phyloP scores from a whole-genome alignment of 345 rosid genomes.

The Euclidium syriacum region DNA sequence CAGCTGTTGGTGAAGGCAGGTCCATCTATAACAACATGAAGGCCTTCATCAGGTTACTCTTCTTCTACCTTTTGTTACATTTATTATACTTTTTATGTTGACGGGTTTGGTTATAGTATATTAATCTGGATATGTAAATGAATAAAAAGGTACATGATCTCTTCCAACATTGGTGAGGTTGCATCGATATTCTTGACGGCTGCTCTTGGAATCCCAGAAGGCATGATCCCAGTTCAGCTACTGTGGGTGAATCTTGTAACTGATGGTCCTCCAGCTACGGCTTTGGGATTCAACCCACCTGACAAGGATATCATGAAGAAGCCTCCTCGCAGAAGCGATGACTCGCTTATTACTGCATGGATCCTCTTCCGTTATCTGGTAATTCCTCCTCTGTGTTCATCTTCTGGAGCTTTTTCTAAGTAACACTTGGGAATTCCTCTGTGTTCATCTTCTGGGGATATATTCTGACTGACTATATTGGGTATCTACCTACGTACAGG shows the following conservation, averaged over 20 bases:
- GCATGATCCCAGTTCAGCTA: slow-evolving; percentile 98
- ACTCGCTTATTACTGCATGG: slow-evolving; percentile 89
- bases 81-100: background rate
- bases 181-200: slow-evolving; percentile 93
- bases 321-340: slow-evolving; percentile 90
- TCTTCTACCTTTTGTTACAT: background rate
- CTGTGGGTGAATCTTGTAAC: slow-evolving; percentile 99
- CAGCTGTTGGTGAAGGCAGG: slow-evolving; percentile 98
- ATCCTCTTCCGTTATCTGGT: slow-evolving; percentile 98
- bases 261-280: slow-evolving; percentile 98
- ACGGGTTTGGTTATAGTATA: too few species aligned
- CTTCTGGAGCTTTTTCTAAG: background rate
- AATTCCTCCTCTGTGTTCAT: slow-evolving; percentile 9
- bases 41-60: slow-evolving; percentile 84
- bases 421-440: too few species aligned
- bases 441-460: background rate
- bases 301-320: slow-evolving; percentile 92
- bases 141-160: slow-evolving; percentile 88
- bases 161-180: slow-evolving; percentile 98
- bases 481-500: slow-evolving; percentile 35
- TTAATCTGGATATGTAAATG: background rate
- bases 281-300: slow-evolving; percentile 95
- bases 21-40: slow-evolving; percentile 95
- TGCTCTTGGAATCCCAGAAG: slow-evolving; percentile 98
- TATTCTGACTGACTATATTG: background rate